Base-by-base conservation (phyloP, 305 asterid species). In the Petunia hybrid region DNA sequence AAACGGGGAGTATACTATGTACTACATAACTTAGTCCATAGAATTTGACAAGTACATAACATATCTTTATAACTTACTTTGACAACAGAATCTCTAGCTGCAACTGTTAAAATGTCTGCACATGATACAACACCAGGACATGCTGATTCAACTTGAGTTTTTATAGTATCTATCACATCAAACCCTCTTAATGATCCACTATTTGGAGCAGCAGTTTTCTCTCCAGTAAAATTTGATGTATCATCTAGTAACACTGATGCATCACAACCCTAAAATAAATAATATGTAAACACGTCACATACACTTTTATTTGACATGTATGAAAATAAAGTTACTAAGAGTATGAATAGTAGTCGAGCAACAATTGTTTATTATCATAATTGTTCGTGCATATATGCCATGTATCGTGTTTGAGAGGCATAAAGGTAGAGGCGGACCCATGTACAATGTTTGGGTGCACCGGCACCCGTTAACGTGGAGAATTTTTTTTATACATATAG, bases 181-280 rank as follows among this genome's bases (percentile, higher is more conserved):
- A 91, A 83, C 22, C 97, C 97, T 83, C 97, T 88, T 74, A 92
- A 5, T 0, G 97, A 92, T 82, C 91, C 90, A 16, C 41, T 84
- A 77, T 92, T 92, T 0, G 97, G 95, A 7, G 59, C 85, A 0
- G 97, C 97, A 0, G 81, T 85, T 79, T 92, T 80, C 9, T 92
- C 97, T 40, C 97, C 97, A 0, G 94, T 90, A 57, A 92, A 89
- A 66, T 35, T 89, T 6, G 92, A 84, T 0, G 88, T 90, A 85
- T 91, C 91, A 60, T 87, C 94, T 4, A 92, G 85, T 59, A 92
- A 62, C 38, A 91, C 89, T 0, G 97, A 92, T 45, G 88, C 94
- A 35, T 92, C 97, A 60, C 97, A 92, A 22, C 97, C 97, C 97
- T 92, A 84, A 4, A 71, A 9, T 6, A 35, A 35, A 63, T 61